A percentile compares a stretch with the other conserved stretches of the same genome.
phyloP scores from a whole-genome alignment of 345 rosid species.

The Citrus medica region DNA sequence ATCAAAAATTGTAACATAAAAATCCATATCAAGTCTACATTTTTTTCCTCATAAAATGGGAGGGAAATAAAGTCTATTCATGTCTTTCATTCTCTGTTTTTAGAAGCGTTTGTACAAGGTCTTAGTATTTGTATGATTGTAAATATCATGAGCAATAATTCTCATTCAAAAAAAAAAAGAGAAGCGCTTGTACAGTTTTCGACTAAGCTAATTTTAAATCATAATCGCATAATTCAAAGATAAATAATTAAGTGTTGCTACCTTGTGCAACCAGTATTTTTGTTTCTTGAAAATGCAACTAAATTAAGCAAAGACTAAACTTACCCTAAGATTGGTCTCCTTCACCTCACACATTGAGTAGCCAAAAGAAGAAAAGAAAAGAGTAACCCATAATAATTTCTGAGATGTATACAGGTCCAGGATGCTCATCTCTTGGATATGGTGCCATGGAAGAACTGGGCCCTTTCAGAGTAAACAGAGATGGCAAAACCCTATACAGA shows the following conservation, averaged over 20 bases:
- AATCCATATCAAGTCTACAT: no score
- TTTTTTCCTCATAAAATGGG: no score
- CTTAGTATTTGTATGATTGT: no score
- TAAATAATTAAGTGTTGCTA: no score
- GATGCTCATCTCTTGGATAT: conserved; percentile 52
- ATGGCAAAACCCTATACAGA: conserved; percentile 32
- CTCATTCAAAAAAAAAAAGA: no score
- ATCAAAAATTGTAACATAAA: no score
- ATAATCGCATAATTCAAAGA: neutral
- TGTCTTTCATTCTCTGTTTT: neutral
- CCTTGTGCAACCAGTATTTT: no score
- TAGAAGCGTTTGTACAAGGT: neutral
- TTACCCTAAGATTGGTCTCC: neutral
- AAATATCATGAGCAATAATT: no score
- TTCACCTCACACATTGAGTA: neutral
- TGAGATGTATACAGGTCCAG: conserved; percentile 39
- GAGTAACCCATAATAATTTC: neutral
- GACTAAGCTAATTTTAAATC: neutral
- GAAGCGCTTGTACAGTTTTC: neutral
- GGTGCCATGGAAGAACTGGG: conserved; percentile 59
- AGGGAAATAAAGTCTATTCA: no score
- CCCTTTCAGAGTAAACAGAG: conserved; percentile 45
- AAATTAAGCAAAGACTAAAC: no score
- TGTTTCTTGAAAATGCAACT: neutral
- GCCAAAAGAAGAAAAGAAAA: neutral